Evolutionary conservation across 2,329 filamentous ascomycete species (phyloP).

Genomic region (Nemania abortiva): DNA sequence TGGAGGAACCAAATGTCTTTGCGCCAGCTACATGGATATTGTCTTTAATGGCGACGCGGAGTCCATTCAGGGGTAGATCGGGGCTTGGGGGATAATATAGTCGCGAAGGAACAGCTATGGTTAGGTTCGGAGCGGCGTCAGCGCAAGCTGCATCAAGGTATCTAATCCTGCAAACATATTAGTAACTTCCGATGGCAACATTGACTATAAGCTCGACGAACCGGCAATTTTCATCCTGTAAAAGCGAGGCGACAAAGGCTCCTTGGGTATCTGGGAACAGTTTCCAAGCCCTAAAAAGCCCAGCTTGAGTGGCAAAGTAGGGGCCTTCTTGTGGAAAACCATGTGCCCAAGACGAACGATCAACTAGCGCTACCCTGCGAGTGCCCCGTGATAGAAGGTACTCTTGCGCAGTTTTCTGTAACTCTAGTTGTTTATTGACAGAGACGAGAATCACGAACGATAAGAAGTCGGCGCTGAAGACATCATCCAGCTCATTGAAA

Average conservation of each 20-base stretch:
- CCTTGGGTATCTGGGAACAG: not conserved
- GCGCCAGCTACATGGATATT: constrained; percentile 70
- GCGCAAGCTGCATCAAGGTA: not conserved
- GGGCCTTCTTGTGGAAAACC: constrained; percentile 4
- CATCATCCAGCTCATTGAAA: not conserved
- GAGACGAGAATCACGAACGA: not conserved
- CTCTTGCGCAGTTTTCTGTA: not conserved
- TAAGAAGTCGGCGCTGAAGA: not conserved
- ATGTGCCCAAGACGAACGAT: not conserved
- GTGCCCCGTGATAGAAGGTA: not conserved
- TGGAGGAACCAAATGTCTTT: constrained; percentile 66
- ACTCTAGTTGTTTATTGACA: not conserved
- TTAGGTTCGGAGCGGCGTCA: constrained; percentile 11
- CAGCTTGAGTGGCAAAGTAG: not conserved
- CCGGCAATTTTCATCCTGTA: constrained; percentile 3
- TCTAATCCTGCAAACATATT: not conserved
- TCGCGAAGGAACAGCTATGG: constrained; percentile 66
- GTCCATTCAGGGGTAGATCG: constrained; percentile 69
- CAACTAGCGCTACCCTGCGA: not conserved
- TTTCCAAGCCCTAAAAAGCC: constrained; percentile 1
- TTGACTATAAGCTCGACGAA: not conserved
- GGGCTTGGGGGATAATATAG: constrained; percentile 67
- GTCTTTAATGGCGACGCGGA: constrained; percentile 73
- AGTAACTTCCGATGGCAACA: not conserved
- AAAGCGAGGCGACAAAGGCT: not conserved